phyloP scores from a whole-genome alignment of 352 stramenopile genomes.

The Phytopythium oedochilum region DNA sequence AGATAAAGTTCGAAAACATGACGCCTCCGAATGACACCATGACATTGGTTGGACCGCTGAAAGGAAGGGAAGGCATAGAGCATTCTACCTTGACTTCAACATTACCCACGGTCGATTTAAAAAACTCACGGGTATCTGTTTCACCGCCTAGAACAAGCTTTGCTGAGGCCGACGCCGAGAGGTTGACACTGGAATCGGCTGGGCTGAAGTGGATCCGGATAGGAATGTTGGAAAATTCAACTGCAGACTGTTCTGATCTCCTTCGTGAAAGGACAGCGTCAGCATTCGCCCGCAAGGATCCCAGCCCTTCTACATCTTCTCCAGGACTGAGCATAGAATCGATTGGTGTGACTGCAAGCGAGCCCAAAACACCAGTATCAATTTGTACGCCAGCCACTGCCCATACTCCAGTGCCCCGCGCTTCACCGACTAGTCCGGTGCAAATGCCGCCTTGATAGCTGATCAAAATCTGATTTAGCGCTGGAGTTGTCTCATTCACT shows the following conservation, averaged over 20 bases:
- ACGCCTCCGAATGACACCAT: slow-evolving; percentile 39
- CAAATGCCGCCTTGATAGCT: neutral
- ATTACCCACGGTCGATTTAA: neutral
- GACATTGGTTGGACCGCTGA: slow-evolving; percentile 47
- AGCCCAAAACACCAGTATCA: neutral
- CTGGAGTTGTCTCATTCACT: neutral
- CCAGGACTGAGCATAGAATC: slow-evolving; percentile 5
- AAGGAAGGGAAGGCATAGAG: slow-evolving; percentile 43
- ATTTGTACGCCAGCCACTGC: slow-evolving; percentile 20
- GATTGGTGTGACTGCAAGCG: neutral
- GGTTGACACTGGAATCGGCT: slow-evolving; percentile 9
- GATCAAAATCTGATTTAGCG: neutral
- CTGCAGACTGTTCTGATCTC: neutral
- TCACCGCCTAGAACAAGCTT: slow-evolving; percentile 30
- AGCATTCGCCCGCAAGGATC: neutral
- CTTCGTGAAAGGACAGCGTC: neutral
- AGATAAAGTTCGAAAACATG: slow-evolving; percentile 60
- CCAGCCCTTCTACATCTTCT: neutral
- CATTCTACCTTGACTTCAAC: slow-evolving; percentile 44
- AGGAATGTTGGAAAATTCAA: neutral
- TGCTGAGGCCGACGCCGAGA: slow-evolving; percentile 22
- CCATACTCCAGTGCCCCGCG: slow-evolving; percentile 11
- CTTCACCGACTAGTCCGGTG: neutral
- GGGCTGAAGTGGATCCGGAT: neutral
- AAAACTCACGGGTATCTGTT: slow-evolving; percentile 9